Evolutionary conservation across 2,329 filamentous ascomycete genomes (phyloP).

Genomic region (Pyrenochaeta sp.): DNA sequence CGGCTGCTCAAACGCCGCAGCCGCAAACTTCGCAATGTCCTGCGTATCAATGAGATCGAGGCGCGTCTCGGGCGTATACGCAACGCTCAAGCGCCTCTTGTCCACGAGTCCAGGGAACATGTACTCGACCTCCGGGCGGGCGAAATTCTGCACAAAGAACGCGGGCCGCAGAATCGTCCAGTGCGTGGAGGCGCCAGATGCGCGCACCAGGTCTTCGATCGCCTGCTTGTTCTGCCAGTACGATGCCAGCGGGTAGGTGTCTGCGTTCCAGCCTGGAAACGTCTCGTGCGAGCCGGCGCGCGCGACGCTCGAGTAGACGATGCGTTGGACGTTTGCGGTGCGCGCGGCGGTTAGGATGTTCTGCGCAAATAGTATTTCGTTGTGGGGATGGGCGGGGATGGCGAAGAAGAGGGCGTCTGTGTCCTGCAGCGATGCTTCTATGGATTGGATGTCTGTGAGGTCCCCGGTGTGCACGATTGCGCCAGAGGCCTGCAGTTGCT

Average conservation of each 20-base stretch:
- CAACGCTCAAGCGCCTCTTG: neutral
- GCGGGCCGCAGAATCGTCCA: slow-evolving; percentile 12
- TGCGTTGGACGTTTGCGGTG: neutral
- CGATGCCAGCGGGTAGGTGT: slow-evolving; percentile 6
- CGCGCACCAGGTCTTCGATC: slow-evolving; percentile 8
- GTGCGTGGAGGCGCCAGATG: slow-evolving; percentile 1
- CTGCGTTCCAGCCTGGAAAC: slow-evolving; percentile 9
- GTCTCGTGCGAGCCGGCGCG: slow-evolving; percentile 6
- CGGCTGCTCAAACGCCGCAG: slow-evolving; percentile 2
- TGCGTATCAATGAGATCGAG: slow-evolving; percentile 5
- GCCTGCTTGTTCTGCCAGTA: slow-evolving; percentile 9
- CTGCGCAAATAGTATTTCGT: neutral
- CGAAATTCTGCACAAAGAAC: slow-evolving; percentile 11
- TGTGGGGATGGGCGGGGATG: slow-evolving; percentile 4
- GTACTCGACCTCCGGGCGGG: slow-evolving; percentile 2
- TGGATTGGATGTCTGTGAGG: neutral
- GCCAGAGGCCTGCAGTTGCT: neutral
- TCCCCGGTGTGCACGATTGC: neutral
- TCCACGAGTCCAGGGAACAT: slow-evolving; percentile 6
- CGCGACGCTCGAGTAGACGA: slow-evolving; percentile 7
- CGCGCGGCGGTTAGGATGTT: slow-evolving; percentile 4
- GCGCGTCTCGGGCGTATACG: neutral
- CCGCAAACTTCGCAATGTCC: slow-evolving; percentile 9
- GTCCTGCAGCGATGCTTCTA: slow-evolving; percentile 1
- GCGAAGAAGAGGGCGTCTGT: slow-evolving; percentile 4